Evolutionary conservation across 192 early-diverging fungal genomes (phyloP).

Genomic region (Podochytrium sp.): DNA sequence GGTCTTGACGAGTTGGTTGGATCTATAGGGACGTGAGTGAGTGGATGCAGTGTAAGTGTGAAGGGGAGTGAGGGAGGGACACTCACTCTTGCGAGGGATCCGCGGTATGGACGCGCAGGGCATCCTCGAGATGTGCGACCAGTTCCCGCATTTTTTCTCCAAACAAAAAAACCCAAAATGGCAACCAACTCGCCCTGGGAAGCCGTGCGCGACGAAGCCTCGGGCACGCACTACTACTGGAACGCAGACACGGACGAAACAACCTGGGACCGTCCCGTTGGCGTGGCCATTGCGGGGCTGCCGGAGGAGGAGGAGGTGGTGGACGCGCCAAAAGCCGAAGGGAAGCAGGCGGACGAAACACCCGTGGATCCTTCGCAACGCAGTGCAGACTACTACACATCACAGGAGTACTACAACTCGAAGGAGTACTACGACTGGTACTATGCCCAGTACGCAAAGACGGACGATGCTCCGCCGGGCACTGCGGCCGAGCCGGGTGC

Average conservation of each 20-base stretch:
- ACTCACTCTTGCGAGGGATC: too few species aligned
- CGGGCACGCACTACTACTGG: constrained; percentile 19
- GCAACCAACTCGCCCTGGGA: not conserved
- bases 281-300: constrained; percentile 11
- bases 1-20: not conserved
- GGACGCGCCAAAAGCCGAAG: not conserved
- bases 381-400: too few species aligned
- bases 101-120: too few species aligned
- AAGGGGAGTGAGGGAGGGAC: not conserved
- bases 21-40: not conserved
- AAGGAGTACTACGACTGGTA: constrained; percentile 32
- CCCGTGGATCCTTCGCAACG: too few species aligned
- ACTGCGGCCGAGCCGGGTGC: not conserved
- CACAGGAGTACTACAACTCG: constrained; percentile 26
- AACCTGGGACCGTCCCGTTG: constrained; percentile 27
- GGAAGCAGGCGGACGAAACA: too few species aligned
- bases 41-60: not conserved
- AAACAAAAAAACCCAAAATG: not conserved
- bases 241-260: constrained; percentile 31
- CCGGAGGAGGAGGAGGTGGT: not conserved
- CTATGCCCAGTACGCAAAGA: constrained; percentile 1
- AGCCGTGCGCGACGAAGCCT: not conserved
- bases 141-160: too few species aligned
- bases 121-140: too few species aligned
- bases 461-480: too few species aligned